phyloP scores from a whole-genome alignment of 306 rosid species.

The Prosopis cineraria region DNA sequence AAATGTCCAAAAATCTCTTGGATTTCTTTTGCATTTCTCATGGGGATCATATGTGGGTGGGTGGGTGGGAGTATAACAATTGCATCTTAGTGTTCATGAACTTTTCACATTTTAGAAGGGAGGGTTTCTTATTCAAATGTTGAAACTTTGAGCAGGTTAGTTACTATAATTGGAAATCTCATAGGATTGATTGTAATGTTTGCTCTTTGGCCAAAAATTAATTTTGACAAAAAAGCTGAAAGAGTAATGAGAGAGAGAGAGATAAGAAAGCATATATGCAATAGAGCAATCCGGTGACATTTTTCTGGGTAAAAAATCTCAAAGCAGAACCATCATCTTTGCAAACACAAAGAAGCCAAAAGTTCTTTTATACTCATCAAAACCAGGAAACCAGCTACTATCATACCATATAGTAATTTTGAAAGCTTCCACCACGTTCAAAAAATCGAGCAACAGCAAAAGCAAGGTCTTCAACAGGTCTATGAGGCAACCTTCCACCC shows the following conservation, averaged over 20 bases:
- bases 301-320: conserved; percentile 19
- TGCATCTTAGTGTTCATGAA: background rate
- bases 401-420: conserved; percentile 92
- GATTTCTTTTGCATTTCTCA: background rate
- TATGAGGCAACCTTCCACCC: conserved; percentile 90
- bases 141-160: background rate
- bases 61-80: no score
- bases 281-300: conserved; percentile 8
- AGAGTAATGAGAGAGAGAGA: conserved; percentile 4
- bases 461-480: conserved; percentile 97
- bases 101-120: background rate
- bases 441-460: conserved; percentile 96
- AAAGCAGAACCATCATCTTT: conserved; percentile 18
- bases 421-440: conserved; percentile 97
- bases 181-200: background rate
- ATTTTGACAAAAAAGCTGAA: background rate
- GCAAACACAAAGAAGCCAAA: conserved; percentile 26
- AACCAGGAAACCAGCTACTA: conserved; percentile 25
- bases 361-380: conserved; percentile 6
- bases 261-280: conserved; percentile 14
- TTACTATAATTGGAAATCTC: background rate
- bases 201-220: background rate
- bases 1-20: background rate
- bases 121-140: background rate
- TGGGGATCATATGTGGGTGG: conserved; percentile 6